phyloP scores from a whole-genome alignment of 169 alveolate species.

The Cryptosporidium parvum region DNA sequence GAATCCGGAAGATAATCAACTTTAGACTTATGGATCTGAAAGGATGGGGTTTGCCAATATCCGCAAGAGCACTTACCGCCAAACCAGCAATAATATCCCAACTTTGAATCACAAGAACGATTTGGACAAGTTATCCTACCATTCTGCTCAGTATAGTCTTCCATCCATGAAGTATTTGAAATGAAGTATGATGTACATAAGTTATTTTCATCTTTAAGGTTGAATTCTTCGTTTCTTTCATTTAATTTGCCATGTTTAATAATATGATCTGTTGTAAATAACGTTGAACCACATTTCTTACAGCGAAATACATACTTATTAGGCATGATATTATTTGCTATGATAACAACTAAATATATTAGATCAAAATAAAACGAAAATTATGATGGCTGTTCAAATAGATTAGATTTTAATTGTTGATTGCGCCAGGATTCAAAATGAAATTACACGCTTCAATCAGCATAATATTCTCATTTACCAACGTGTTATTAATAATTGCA shows the following conservation, averaged over 20 bases:
- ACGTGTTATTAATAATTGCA: background rate
- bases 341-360: no score
- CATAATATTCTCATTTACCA: background rate
- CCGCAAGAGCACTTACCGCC: conserved; percentile 70
- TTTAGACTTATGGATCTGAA: conserved; percentile 51
- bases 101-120: conserved; percentile 27
- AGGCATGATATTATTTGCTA: background rate
- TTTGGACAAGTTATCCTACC: conserved; percentile 64
- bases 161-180: conserved; percentile 47
- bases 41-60: conserved; percentile 68
- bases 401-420: background rate
- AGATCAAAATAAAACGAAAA: background rate
- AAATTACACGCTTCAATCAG: background rate
- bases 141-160: conserved; percentile 10
- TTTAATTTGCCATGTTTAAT: background rate
- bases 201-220: background rate
- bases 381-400: background rate
- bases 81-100: conserved; percentile 64
- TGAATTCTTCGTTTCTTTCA: background rate
- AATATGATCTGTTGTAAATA: conserved; percentile 40
- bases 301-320: conserved; percentile 23
- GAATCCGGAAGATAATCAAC: conserved; percentile 57
- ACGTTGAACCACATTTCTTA: conserved; percentile 33
- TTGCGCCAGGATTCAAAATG: conserved; percentile 12
- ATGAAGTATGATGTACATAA: conserved; percentile 45